phyloP scores from a whole-genome alignment of 176 grass and related monocot genomes.

The Carex littledalei region DNA sequence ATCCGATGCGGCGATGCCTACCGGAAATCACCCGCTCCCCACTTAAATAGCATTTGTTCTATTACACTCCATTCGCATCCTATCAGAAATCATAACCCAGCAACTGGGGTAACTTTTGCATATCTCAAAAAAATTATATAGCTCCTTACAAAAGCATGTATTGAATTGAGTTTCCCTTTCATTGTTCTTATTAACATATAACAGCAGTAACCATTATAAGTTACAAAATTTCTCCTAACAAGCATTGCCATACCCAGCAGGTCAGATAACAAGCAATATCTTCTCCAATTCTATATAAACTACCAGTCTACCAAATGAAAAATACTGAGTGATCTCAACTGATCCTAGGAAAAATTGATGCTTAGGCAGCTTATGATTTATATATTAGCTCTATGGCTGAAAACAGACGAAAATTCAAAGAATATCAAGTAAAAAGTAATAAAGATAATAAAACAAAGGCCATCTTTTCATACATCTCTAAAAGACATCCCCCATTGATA shows the following conservation, averaged over 20 bases:
- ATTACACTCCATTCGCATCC: no score
- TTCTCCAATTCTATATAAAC: not conserved
- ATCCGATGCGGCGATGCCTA: no score
- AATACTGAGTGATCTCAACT: not conserved
- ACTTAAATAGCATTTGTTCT: no score
- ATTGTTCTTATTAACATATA: not conserved
- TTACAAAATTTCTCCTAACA: not conserved
- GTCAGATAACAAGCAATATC: not conserved
- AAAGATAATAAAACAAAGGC: slow-evolving; percentile 8
- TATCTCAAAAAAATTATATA: no score
- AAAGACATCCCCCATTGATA: slow-evolving; percentile 11
- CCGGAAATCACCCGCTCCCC: no score
- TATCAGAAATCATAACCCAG: no score
- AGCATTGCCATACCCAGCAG: not conserved
- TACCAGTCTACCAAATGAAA: not conserved
- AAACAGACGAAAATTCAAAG: not conserved
- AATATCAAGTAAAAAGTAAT: not conserved
- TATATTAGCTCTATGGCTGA: not conserved
- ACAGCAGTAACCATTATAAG: not conserved
- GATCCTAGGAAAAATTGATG: not conserved
- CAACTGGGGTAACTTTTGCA: no score
- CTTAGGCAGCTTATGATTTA: slow-evolving; percentile 4
- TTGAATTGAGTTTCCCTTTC: not conserved
- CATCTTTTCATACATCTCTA: not conserved
- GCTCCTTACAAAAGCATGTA: no score